These are phyloP conservation scores for Penicillium malachiteum DNA, from an alignment of 495 filamentous ascomycete species.

Conservation along the genomic window DNA sequence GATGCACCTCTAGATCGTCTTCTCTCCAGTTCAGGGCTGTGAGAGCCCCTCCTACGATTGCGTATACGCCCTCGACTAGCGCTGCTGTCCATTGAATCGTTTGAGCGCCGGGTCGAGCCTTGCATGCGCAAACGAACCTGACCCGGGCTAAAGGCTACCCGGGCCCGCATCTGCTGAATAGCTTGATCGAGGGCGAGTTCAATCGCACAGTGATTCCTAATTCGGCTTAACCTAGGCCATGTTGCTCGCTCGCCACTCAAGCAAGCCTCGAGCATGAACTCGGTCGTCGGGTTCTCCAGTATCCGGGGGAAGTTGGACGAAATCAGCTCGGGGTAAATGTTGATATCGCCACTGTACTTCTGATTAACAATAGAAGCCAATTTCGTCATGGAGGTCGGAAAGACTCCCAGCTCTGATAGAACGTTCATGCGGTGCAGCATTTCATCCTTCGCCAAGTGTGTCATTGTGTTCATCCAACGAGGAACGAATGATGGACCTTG, in stretches of 20 bases:
- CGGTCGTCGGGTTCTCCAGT: conserved; percentile 79
- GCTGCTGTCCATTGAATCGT: conserved; percentile 22
- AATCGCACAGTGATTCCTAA: conserved; percentile 80
- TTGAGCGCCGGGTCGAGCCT: conserved; percentile 15
- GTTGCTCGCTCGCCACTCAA: conserved; percentile 79
- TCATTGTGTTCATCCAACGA: conserved; percentile 65
- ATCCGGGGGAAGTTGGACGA: conserved; percentile 73
- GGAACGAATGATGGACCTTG: conserved; percentile 38
- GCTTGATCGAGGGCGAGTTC: conserved; percentile 84
- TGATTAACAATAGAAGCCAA: conserved; percentile 78
- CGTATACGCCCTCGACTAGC: conserved; percentile 21
- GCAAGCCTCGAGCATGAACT: conserved; percentile 82
- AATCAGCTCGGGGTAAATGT: conserved; percentile 79
- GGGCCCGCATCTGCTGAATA: conserved; percentile 70
- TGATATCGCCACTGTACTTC: conserved; percentile 94
- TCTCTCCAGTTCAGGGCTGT: conserved; percentile 32
- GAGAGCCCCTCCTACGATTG: conserved; percentile 31
- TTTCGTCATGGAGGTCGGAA: conserved; percentile 79
- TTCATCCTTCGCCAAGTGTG: conserved; percentile 78
- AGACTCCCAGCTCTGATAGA: conserved; percentile 77
- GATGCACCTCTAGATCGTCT: conserved; percentile 19
- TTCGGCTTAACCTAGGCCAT: conserved; percentile 82
- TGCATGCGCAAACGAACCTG: conserved; percentile 56
- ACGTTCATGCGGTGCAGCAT: conserved; percentile 77
- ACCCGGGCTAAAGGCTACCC: conserved; percentile 76